Evolutionary conservation across 345 rosid species (phyloP), one percentile per base, ranked within the genome.

Genomic region (Acer yangbiense): DNA sequence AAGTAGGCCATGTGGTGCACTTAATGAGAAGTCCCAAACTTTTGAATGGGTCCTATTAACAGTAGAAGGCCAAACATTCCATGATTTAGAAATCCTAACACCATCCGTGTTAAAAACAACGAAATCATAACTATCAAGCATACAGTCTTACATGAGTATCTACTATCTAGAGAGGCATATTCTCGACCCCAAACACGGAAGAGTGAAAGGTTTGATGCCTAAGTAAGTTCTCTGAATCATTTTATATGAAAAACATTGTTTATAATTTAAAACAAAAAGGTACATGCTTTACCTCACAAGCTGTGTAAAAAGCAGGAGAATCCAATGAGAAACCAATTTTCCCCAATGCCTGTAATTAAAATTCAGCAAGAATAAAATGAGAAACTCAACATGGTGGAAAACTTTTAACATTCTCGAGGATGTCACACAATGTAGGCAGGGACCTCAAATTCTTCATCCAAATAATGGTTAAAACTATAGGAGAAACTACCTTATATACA

Each of bases 251-350:
- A 20, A 74, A 17, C 8, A 46, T 32, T 9, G 4, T n/a, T 64
- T 9, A 23, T 29, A 27, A 29, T 50, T 74, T 2, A 27, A 18
- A 48, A 18, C 16, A 9, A 18, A 65, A 32, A 20, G 20, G 61
- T 10, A 64, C 27, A 73, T n/a, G 58, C 58, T 43, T 83, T 78
- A 91, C 95, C 92, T 91, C 92, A 80, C 93, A 91, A 11, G 81
- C 87, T 4, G 91, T 86, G 82, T 87, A 89, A 77, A 89, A 89
- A 61, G 95, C 83, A 7, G 95, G 95, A 71, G 91, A 78, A 77
- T 89, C 95, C 63, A 91, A 73, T 0, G 89, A 75, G 84, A 88
- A 89, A 68, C 93, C 95, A 69, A 88, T 84, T 80, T 91, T 91
- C 76, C 76, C 78, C 86, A 91, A 80, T 71, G 85, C 93, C 93